A percentile compares a stretch with the other conserved stretches of the same genome.
These are phyloP conservation scores for Kazachstania sp. DNA, from an alignment of 1,139 yeast genomes.

Conservation along the genomic window DNA sequence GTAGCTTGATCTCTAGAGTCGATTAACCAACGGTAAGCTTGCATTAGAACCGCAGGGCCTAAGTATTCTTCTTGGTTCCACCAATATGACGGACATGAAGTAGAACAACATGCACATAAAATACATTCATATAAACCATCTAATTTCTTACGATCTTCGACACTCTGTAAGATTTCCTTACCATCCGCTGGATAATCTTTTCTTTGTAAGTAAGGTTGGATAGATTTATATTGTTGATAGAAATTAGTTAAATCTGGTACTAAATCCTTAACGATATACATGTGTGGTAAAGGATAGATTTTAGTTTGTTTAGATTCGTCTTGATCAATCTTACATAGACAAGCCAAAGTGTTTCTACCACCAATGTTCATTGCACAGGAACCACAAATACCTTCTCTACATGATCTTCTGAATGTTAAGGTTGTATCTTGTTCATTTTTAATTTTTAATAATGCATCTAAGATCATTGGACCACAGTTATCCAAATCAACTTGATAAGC, in stretches of 20 bases:
- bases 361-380: constrained; percentile 99
- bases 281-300: constrained; percentile 96
- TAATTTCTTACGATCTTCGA: constrained; percentile 90
- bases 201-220: constrained; percentile 94
- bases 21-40: constrained; percentile 97
- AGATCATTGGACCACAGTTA: constrained; percentile 94
- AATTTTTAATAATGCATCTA: constrained; percentile 89
- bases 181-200: constrained; percentile 77
- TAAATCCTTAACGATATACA: constrained; percentile 93
- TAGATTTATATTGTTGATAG: constrained; percentile 96
- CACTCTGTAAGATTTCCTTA: constrained; percentile 82
- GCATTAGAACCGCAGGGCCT: constrained; percentile 98
- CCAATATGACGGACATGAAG: constrained; percentile 99
- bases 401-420: constrained; percentile 92
- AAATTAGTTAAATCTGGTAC: constrained; percentile 97
- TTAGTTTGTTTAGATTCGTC: constrained; percentile 67
- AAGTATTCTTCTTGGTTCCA: constrained; percentile 99
- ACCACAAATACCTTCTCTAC: constrained; percentile 99
- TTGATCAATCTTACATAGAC: constrained; percentile 87
- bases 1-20: constrained; percentile 96
- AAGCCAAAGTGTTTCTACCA: constrained; percentile 93
- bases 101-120: constrained; percentile 97
- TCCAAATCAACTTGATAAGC: constrained; percentile 77
- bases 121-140: constrained; percentile 98
- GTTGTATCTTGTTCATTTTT: constrained; percentile 96